Percentiles rank a stretch among this genome's conserved stretches.
These are phyloP conservation scores for Phytopythium boreale DNA, from an alignment of 352 stramenopile species.

Conservation along the genomic window DNA sequence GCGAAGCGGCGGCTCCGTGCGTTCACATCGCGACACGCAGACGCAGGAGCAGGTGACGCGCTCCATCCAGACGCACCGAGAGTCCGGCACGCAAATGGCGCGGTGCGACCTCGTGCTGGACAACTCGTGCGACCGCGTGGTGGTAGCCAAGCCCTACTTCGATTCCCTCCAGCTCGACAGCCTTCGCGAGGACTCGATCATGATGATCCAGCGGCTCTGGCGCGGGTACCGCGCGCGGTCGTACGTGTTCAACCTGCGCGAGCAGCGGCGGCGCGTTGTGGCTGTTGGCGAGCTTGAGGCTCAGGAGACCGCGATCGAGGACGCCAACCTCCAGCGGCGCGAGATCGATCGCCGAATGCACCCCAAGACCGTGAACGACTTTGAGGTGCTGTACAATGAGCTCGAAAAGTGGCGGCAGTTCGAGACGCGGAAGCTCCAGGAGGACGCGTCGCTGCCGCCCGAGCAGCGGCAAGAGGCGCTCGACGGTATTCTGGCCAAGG, in stretches of 20 bases:
- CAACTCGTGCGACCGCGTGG: constrained; percentile 48
- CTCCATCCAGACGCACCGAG: constrained; percentile 82
- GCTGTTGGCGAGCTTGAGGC: constrained; percentile 36
- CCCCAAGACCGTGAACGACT: constrained; percentile 75
- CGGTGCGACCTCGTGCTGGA: constrained; percentile 74
- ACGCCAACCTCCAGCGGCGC: constrained; percentile 46
- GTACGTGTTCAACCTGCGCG: constrained; percentile 45
- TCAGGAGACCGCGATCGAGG: constrained; percentile 45
- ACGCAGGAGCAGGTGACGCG: constrained; percentile 77
- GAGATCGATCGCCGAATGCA: constrained; percentile 90
- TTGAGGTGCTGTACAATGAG: constrained; percentile 93
- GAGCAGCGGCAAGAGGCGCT: constrained; percentile 41
- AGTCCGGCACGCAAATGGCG: constrained; percentile 90
- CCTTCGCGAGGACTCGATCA: constrained; percentile 62
- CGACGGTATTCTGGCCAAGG: constrained; percentile 66
- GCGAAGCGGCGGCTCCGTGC: constrained; percentile 27
- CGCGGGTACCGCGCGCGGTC: constrained; percentile 66
- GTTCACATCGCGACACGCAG: constrained; percentile 86
- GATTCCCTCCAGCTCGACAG: constrained; percentile 87
- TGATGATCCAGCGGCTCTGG: constrained; percentile 89
- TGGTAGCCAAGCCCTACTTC: constrained; percentile 82
- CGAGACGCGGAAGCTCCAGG: constrained; percentile 76
- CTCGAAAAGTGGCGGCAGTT: constrained; percentile 89
- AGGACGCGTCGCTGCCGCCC: constrained; percentile 26
- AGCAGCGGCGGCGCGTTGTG: constrained; percentile 30